phyloP scores from a whole-genome alignment of 345 rosid genomes.

The Conringia planisiliqua region DNA sequence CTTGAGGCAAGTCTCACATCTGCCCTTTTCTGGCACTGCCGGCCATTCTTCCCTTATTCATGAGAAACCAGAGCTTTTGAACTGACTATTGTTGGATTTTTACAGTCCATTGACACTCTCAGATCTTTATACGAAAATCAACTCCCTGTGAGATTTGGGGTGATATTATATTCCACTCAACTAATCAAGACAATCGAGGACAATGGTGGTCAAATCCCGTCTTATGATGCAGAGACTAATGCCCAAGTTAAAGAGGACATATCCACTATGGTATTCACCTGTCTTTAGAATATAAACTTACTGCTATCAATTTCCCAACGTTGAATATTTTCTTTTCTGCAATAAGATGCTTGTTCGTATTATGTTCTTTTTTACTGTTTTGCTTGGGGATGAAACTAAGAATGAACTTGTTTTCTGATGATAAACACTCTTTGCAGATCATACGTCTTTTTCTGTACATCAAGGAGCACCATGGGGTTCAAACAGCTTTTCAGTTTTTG shows the following conservation, averaged over 20 bases:
- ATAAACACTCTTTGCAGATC: slow-evolving; percentile 54
- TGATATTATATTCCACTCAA: slow-evolving; percentile 70
- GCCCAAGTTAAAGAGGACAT: slow-evolving; percentile 60
- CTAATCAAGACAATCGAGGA: slow-evolving; percentile 59
- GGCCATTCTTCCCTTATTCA: slow-evolving; percentile 4
- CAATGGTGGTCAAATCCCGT: slow-evolving; percentile 48
- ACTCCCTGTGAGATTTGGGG: slow-evolving; percentile 89
- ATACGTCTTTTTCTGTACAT: slow-evolving; percentile 79
- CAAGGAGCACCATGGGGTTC: slow-evolving; percentile 79
- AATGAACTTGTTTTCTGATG: slow-evolving; percentile 1
- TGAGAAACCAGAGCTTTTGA: slow-evolving; percentile 13
- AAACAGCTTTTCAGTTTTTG: slow-evolving; percentile 81
- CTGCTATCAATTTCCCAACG: background rate
- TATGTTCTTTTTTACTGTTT: background rate
- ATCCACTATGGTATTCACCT: slow-evolving; percentile 74
- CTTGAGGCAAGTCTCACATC: slow-evolving; percentile 66
- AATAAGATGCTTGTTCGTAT: slow-evolving; percentile 7
- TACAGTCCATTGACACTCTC: slow-evolving; percentile 79
- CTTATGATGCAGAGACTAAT: slow-evolving; percentile 37
- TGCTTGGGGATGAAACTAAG: background rate
- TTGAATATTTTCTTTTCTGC: background rate
- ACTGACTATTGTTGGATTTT: slow-evolving; percentile 29
- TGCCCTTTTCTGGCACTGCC: slow-evolving; percentile 2
- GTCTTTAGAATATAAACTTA: slow-evolving; percentile 9
- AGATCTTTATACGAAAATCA: slow-evolving; percentile 72